Base-by-base conservation (phyloP, 2,329 filamentous ascomycete species). In the Trichophaea hybrida region DNA sequence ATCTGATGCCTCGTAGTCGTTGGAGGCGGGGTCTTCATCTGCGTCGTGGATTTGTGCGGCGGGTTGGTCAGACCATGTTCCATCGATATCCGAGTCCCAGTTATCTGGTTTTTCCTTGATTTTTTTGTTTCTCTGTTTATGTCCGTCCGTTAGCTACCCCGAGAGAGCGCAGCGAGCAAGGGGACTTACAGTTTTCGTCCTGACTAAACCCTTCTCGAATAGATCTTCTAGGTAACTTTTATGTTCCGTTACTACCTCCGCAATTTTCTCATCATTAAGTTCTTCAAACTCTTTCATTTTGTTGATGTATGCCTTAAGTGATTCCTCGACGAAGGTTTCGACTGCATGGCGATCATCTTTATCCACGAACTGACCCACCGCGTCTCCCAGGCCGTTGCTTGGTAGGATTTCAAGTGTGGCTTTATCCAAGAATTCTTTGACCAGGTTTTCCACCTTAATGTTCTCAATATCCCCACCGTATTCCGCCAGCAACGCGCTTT, bases 381-480 rank as follows among this genome's bases (percentile, higher is more conserved):
- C 93, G 69, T 97, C 90, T 13, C 89, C 86, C 69, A 98, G 96
- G 0, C 85, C 86, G 34, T 90, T 93, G 68, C 95, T 88, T 0
- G 93, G 93, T 0, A 98, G 77, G 53, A 98, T 93, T 60, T 90
- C 94, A 35, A 98, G 80, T 0, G 88, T 90, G 69, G 97, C 90
- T 0, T 87, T 86, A 0, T 81, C 80, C 2, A 98, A 78, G 68
- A 90, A 96, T 66, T 97, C 89, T 54, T 85, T 80, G 0, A 98
- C 91, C 0, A 98, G 77, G 65, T 85, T 85, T 64, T 94, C 88
- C 4, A 98, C 89, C 68, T 91, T 90, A 69, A 97, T 78, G 10
- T 81, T 82, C 66, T 95, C 88, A 2, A 87, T 74, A 13, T 58
- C 1, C 74, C 74, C 53, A 76, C 75, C n/a, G 84, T 64, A 67